Evolutionary conservation across 495 filamentous ascomycete genomes (phyloP).

Genomic region (Podospora appendiculata): DNA sequence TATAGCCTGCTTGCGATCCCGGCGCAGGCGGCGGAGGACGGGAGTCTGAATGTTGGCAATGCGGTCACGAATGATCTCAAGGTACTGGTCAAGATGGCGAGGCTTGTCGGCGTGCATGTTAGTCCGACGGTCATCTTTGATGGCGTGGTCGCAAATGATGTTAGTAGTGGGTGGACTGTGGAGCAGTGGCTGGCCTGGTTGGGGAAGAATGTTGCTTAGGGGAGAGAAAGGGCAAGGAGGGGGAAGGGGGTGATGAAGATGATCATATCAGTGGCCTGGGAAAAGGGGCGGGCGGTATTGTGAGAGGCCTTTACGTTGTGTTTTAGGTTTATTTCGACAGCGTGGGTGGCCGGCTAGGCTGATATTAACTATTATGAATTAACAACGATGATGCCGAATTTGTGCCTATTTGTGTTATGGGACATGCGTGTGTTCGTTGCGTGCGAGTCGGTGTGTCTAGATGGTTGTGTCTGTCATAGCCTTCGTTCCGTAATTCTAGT

Average conservation of each 20-base stretch:
- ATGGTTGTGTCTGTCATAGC: too few species aligned
- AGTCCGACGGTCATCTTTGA: conserved; percentile 86
- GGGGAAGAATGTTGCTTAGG: conserved; percentile 61
- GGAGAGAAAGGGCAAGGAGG: neutral
- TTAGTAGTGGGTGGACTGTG: conserved; percentile 67
- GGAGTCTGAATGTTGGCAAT: conserved; percentile 68
- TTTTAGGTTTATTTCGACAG: too few species aligned
- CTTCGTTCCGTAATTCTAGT: too few species aligned
- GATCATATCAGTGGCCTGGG: neutral
- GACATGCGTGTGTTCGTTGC: too few species aligned
- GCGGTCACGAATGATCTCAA: conserved; percentile 78
- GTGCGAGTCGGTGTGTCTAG: too few species aligned
- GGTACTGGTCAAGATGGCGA: conserved; percentile 69
- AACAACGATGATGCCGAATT: too few species aligned
- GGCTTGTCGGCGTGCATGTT: conserved; percentile 76
- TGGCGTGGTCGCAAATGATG: conserved; percentile 69
- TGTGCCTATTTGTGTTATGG: too few species aligned
- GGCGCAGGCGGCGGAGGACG: conserved; percentile 54
- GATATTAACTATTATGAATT: too few species aligned
- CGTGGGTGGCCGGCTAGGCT: too few species aligned
- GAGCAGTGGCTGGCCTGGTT: conserved; percentile 85
- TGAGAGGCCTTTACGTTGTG: too few species aligned
- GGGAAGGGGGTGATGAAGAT: neutral
- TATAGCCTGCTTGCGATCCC: conserved; percentile 56
- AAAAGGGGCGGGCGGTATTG: too few species aligned